These are phyloP conservation scores for Gynochthodes officinalis DNA, from an alignment of 257 asterid genomes.

Conservation along the genomic window DNA sequence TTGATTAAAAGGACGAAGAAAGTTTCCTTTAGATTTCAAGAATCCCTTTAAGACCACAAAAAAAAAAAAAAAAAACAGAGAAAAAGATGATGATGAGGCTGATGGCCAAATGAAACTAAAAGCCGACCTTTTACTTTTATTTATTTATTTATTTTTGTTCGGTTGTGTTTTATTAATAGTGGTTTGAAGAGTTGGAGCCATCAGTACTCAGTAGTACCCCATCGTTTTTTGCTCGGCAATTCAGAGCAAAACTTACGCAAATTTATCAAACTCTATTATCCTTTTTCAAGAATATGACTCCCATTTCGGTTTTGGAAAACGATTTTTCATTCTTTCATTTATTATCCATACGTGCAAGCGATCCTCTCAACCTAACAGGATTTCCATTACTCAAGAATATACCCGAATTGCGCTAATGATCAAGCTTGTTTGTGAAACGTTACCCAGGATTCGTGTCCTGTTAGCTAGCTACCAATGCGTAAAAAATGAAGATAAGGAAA, in stretches of 20 bases:
- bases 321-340: background rate
- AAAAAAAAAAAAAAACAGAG: background rate
- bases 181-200: no score
- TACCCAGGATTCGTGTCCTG: no score
- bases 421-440: background rate
- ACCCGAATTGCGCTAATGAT: background rate
- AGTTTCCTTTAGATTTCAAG: conserved; percentile 9
- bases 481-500: no score
- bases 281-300: background rate
- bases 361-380: no score
- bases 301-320: background rate
- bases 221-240: background rate
- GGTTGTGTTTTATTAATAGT: no score
- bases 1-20: background rate
- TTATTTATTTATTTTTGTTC: no score
- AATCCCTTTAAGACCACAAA: conserved; percentile 2
- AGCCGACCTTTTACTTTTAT: no score
- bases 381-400: no score
- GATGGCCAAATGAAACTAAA: background rate
- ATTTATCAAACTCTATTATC: background rate
- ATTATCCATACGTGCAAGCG: no score
- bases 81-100: background rate
- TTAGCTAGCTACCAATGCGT: no score
- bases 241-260: background rate
- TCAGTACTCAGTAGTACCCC: no score